Percentiles rank a stretch among this genome's conserved stretches.
These are phyloP conservation scores for Gnomoniopsis smithogilvyi DNA, from an alignment of 2,329 filamentous ascomycete genomes.

Conservation along the genomic window DNA sequence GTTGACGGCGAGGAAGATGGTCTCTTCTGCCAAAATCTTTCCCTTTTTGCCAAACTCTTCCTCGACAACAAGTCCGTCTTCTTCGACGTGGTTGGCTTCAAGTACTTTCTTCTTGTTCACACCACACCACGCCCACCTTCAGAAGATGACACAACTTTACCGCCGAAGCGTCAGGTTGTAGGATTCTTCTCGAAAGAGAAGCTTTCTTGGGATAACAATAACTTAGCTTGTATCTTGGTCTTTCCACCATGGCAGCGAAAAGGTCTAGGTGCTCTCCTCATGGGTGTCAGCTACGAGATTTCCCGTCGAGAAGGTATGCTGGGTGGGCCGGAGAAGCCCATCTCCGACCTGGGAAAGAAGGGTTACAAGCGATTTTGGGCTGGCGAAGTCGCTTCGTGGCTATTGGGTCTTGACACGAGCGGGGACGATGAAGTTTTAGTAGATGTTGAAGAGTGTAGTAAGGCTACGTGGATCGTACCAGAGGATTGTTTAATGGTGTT, in stretches of 20 bases:
- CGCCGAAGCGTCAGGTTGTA: slow-evolving; percentile 56
- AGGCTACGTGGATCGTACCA: slow-evolving; percentile 75
- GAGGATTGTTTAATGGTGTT: slow-evolving; percentile 81
- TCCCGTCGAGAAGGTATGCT: slow-evolving; percentile 78
- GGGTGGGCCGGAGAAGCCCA: slow-evolving; percentile 90
- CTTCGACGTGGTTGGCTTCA: slow-evolving; percentile 91
- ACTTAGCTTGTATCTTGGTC: slow-evolving; percentile 90
- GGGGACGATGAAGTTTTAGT: slow-evolving; percentile 45
- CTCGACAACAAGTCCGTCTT: slow-evolving; percentile 98
- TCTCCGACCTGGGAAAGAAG: slow-evolving; percentile 78
- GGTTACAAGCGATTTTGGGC: slow-evolving; percentile 88
- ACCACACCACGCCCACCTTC: slow-evolving; percentile 41
- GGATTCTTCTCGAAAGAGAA: slow-evolving; percentile 99
- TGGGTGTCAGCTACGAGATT: slow-evolving; percentile 91
- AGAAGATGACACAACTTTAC: slow-evolving; percentile 7
- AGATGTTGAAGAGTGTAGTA: slow-evolving; percentile 68
- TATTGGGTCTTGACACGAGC: slow-evolving; percentile 43
- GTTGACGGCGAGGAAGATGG: slow-evolving; percentile 86
- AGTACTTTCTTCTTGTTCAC: slow-evolving; percentile 89
- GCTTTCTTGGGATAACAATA: slow-evolving; percentile 98
- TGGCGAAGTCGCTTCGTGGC: slow-evolving; percentile 73
- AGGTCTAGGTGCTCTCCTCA: slow-evolving; percentile 82
- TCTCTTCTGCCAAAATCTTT: slow-evolving; percentile 92
- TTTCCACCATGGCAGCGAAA: slow-evolving; percentile 95
- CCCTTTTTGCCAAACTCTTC: slow-evolving; percentile 94